Evolutionary conservation across 2,329 filamentous ascomycete species (phyloP).

Genomic region (Trichoderma afroharzianum): DNA sequence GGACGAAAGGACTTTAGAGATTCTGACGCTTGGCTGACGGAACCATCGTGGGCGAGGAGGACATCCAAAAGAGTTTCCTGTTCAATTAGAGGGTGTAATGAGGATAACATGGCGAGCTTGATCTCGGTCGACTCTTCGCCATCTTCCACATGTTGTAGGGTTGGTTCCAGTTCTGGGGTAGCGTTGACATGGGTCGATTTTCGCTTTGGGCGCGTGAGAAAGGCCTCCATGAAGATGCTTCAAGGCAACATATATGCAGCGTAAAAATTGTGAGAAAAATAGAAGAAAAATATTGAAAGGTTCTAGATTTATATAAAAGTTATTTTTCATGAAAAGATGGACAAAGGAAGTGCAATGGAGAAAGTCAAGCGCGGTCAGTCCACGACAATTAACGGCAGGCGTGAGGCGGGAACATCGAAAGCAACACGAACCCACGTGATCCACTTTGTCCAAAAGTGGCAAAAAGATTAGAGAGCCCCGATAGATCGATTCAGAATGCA

Average conservation of each 20-base stretch:
- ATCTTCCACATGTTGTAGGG: constrained; percentile 32
- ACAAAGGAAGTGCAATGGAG: not conserved
- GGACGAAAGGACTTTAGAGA: constrained; percentile 42
- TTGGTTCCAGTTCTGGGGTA: constrained; percentile 20
- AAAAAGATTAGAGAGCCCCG: constrained; percentile 14
- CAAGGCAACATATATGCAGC: not conserved
- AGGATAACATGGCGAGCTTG: constrained; percentile 80
- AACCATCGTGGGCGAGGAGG: constrained; percentile 73
- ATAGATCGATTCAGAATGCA: constrained; percentile 21
- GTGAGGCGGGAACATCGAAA: constrained; percentile 19
- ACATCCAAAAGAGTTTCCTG: constrained; percentile 72
- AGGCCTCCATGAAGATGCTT: constrained; percentile 50
- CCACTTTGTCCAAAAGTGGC: not conserved
- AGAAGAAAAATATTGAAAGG: too few relatives aligned
- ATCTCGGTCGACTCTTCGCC: constrained; percentile 81
- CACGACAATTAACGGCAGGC: constrained; percentile 9
- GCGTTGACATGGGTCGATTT: constrained; percentile 33
- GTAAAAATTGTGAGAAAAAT: not conserved
- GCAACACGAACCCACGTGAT: constrained; percentile 31
- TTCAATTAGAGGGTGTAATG: constrained; percentile 63
- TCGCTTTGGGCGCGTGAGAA: constrained; percentile 53
- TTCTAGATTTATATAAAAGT: not conserved
- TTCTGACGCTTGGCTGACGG: constrained; percentile 61
- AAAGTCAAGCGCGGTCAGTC: not conserved
- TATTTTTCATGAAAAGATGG: not conserved